Evolutionary conservation across 2,329 filamentous ascomycete species (phyloP).

Genomic region (Pseudogymnoascus destructans): DNA sequence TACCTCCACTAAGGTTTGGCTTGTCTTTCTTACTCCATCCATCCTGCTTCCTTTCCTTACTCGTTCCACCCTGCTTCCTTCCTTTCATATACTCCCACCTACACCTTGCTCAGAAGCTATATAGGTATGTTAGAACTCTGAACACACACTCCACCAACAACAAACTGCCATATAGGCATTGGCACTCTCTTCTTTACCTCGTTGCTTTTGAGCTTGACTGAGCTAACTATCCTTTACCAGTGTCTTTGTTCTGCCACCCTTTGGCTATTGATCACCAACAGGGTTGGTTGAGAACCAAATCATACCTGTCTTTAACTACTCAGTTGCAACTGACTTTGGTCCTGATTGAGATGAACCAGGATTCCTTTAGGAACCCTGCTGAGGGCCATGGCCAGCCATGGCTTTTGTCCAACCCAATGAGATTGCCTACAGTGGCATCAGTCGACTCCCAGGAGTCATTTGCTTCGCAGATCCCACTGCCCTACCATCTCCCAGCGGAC

Average conservation of each 20-base stretch:
- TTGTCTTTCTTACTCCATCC: background rate
- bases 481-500: conserved; percentile 15
- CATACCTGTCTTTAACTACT: background rate
- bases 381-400: background rate
- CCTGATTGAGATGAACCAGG: background rate
- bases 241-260: background rate
- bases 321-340: background rate
- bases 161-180: background rate
- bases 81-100: background rate
- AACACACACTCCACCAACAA: background rate
- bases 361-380: background rate
- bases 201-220: background rate
- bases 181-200: background rate
- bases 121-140: background rate
- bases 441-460: conserved; percentile 19
- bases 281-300: background rate
- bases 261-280: background rate
- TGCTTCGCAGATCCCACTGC: conserved; percentile 18
- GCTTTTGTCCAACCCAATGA: background rate
- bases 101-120: background rate
- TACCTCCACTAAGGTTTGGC: background rate
- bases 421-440: background rate
- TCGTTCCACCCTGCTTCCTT: background rate
- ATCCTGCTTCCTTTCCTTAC: background rate
- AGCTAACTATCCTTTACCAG: background rate